Conservation (phyloP, 768 basidiomycete genomes). For the Lentinus tigrinus region DNA sequence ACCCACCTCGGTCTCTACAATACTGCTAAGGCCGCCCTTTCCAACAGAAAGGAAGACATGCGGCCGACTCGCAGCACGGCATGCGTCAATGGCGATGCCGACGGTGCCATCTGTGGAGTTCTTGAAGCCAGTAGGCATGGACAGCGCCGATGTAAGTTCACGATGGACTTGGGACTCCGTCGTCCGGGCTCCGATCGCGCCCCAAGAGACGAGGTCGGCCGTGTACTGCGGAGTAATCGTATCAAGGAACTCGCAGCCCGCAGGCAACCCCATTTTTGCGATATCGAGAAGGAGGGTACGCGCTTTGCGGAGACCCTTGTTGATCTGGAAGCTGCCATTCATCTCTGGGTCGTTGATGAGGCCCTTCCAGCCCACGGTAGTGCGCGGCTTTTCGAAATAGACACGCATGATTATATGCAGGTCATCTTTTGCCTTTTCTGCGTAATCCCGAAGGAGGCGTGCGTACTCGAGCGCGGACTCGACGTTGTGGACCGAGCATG, state of each 20-base stretch:
- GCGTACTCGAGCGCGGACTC: slow-evolving; percentile 89
- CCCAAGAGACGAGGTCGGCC: slow-evolving; percentile 92
- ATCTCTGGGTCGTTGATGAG: slow-evolving; percentile 97
- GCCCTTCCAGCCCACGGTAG: slow-evolving; percentile 98
- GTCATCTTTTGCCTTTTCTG: slow-evolving; percentile 77
- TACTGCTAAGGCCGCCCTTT: slow-evolving; percentile 92
- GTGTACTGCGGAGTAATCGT: slow-evolving; percentile 84
- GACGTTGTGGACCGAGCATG: slow-evolving; percentile 93
- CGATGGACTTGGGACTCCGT: slow-evolving; percentile 94
- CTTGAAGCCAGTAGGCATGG: slow-evolving; percentile 98
- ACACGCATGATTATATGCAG: slow-evolving; percentile 96
- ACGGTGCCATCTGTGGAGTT: slow-evolving; percentile 95
- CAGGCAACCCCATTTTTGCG: slow-evolving; percentile 86
- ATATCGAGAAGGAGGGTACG: slow-evolving; percentile 86
- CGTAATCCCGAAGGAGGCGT: slow-evolving; percentile 72
- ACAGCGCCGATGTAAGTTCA: slow-evolving; percentile 82
- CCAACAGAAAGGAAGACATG: slow-evolving; percentile 98
- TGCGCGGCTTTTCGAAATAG: slow-evolving; percentile 96
- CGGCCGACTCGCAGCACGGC: slow-evolving; percentile 83
- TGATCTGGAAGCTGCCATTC: slow-evolving; percentile 93
- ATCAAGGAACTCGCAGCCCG: slow-evolving; percentile 95
- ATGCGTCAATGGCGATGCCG: slow-evolving; percentile 91
- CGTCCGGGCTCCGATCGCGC: slow-evolving; percentile 91
- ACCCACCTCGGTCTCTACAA: slow-evolving; percentile 87
- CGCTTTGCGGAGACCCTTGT: slow-evolving; percentile 89